phyloP scores from a whole-genome alignment of 176 grass and related monocot genomes.

The Elaeis guineensis region DNA sequence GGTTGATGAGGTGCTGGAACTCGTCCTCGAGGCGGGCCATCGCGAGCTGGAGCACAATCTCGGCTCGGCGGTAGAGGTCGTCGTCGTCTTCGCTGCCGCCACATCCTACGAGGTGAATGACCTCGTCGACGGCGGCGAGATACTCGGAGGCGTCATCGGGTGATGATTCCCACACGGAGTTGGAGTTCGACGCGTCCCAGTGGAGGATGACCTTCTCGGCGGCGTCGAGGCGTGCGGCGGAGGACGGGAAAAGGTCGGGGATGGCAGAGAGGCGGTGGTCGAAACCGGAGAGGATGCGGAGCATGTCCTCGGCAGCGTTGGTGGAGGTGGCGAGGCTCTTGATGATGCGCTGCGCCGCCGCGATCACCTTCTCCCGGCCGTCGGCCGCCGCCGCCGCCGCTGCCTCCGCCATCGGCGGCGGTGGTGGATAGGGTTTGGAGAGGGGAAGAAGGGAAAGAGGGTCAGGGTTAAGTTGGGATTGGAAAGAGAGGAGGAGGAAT shows the following conservation, averaged over 20 bases:
- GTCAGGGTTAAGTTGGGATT: not conserved
- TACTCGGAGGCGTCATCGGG: conserved; percentile 38
- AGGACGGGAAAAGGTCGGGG: conserved; percentile 51
- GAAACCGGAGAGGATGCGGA: conserved; percentile 83
- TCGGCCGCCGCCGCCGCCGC: conserved; percentile 37
- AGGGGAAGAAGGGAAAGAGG: not conserved
- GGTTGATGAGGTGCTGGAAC: conserved; percentile 76
- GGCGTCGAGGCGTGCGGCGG: conserved; percentile 8
- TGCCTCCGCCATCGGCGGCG: conserved; percentile 31
- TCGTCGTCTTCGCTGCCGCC: conserved; percentile 7
- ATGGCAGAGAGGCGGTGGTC: conserved; percentile 65
- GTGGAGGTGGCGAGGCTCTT: conserved; percentile 76
- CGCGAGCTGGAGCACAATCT: conserved; percentile 59
- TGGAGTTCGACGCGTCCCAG: conserved; percentile 41
- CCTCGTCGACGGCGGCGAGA: conserved; percentile 47
- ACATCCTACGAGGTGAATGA: conserved; percentile 8
- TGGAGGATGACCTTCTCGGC: conserved; percentile 6
- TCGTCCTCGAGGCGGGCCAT: conserved; percentile 74
- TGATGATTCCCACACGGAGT: conserved; percentile 24
- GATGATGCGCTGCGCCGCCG: conserved; percentile 75
- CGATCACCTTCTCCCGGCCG: conserved; percentile 81
- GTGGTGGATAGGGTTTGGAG: not conserved
- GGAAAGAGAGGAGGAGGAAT: too few relatives aligned
- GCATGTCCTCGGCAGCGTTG: conserved; percentile 95
- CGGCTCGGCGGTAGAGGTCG: conserved; percentile 25